A percentile compares a stretch with the other conserved stretches of the same genome.
phyloP scores from a whole-genome alignment of 1,284 basidiomycete genomes.

The Lignosus rhinocerotis region DNA sequence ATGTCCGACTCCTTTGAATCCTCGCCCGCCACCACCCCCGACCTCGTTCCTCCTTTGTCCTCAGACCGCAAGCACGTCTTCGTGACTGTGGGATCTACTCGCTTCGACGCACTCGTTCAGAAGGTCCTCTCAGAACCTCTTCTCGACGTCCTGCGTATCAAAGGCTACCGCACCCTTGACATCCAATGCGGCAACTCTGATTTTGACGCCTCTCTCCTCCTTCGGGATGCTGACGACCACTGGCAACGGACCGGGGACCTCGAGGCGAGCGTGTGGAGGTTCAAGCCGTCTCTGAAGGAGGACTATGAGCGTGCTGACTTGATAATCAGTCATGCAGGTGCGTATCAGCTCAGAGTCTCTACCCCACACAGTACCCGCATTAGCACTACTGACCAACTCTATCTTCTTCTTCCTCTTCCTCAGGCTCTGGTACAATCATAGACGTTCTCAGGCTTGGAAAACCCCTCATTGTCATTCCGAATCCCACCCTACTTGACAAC shows the following conservation, averaged over 20 bases:
- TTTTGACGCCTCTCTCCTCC: slow-evolving; percentile 25
- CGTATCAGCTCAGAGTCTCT: slow-evolving; percentile 26
- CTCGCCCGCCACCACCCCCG: slow-evolving; percentile 8
- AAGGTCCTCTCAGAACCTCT: slow-evolving; percentile 59
- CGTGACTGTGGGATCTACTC: slow-evolving; percentile 90
- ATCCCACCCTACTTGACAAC: slow-evolving; percentile 87
- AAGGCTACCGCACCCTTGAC: slow-evolving; percentile 59
- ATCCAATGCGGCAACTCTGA: slow-evolving; percentile 73
- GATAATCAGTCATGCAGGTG: slow-evolving; percentile 93
- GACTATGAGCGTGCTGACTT: slow-evolving; percentile 71
- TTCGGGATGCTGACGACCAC: slow-evolving; percentile 23
- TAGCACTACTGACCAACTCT: not conserved
- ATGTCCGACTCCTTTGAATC: slow-evolving; percentile 18
- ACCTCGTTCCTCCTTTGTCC: slow-evolving; percentile 13
- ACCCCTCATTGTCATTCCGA: slow-evolving; percentile 86
- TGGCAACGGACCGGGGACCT: slow-evolving; percentile 42
- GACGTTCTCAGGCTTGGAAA: slow-evolving; percentile 79
- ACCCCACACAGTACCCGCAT: slow-evolving; percentile 1
- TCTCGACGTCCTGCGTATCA: slow-evolving; percentile 50
- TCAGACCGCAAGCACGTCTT: slow-evolving; percentile 58
- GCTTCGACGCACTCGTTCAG: slow-evolving; percentile 76
- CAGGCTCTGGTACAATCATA: slow-evolving; percentile 94
- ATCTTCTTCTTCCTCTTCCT: not conserved
- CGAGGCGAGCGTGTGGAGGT: slow-evolving; percentile 65
- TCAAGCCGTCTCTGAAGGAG: slow-evolving; percentile 68